Base-by-base conservation (phyloP, 2,329 filamentous ascomycete genomes). In the Escovopsis weberi region DNA sequence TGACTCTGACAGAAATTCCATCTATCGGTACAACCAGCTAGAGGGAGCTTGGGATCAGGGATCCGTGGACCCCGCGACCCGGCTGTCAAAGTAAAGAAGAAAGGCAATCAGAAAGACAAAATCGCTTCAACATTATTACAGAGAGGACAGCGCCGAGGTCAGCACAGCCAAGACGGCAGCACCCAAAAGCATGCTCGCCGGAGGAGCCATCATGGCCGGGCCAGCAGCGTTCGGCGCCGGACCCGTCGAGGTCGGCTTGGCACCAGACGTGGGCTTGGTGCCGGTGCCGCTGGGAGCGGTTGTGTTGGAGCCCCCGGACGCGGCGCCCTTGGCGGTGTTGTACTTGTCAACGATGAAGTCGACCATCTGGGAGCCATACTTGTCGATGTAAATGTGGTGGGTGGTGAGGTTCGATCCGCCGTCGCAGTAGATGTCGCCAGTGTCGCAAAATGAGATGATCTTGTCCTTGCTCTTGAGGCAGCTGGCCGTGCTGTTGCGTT, bases 381-480 rank as follows among this genome's bases (percentile, higher is more conserved):
- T 55, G 12, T 38, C 23, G 11, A 65, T 49, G 48, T 69, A 69
- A 23, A 46, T 43, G 18, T 56, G 53, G 47, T 65, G 64, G 2
- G 61, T 56, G 3, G 43, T 43, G 2, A 33, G 43, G 35, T 53
- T 49, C 4, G 48, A 32, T 33, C 64, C 65, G 7, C 35, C 3
- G 49, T 60, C 63, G 50, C 63, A 66, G 53, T 63, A 67, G 12
- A 53, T 45, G 45, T 69, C 66, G 39, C 63, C 63, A 0, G 48
- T 56, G 52, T 67, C 64, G 52, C 64, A 67, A 51, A 59, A 67
- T 4, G 63, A 64, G 37, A 57, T 52, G 37, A 67, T 50, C 32
- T 58, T 58, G 49, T 56, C 47, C 42, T 51, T 50, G 49, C 63
- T 63, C 33, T 54, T 48, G 46, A 61, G 52, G 53, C 64, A 66